phyloP scores from a whole-genome alignment of 2,329 filamentous ascomycete species.

The Epichloe gansuensis region DNA sequence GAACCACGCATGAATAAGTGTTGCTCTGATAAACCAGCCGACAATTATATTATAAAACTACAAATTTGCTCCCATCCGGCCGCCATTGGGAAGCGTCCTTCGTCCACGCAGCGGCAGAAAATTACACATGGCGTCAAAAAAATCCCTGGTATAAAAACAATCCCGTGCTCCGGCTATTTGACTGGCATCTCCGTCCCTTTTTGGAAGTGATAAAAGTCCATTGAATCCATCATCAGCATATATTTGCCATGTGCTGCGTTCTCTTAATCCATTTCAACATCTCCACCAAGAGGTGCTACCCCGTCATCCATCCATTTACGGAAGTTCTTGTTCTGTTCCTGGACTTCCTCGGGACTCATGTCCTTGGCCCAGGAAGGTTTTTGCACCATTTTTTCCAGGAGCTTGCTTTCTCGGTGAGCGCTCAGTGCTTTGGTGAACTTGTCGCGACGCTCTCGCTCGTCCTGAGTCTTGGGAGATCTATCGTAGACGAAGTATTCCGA shows the following conservation, averaged over 20 bases:
- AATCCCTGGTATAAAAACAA: conserved; percentile 4
- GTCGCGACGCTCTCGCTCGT: conserved; percentile 42
- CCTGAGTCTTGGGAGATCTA: conserved; percentile 53
- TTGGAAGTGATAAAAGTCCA: background rate
- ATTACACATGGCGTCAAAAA: background rate
- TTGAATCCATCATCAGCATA: background rate
- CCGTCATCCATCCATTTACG: conserved; percentile 42
- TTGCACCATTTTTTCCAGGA: conserved; percentile 71
- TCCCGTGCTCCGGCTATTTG: conserved; percentile 4
- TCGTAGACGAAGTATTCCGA: conserved; percentile 64
- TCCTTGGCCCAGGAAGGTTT: conserved; percentile 73
- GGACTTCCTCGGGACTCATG: conserved; percentile 63
- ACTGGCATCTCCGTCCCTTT: background rate
- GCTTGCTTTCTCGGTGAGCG: conserved; percentile 55
- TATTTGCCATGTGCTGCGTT: too few relatives aligned
- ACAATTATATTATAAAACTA: background rate
- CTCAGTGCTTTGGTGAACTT: conserved; percentile 39
- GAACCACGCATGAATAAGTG: background rate
- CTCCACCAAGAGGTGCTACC: conserved; percentile 17
- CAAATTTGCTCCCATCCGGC: background rate
- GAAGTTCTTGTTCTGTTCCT: conserved; percentile 58
- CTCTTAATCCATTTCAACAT: conserved; percentile 4
- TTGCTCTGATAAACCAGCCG: background rate
- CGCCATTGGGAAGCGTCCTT: background rate
- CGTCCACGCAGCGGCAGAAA: background rate